phyloP scores from a whole-genome alignment of 768 basidiomycete genomes.

The Amanita brunnescens region DNA sequence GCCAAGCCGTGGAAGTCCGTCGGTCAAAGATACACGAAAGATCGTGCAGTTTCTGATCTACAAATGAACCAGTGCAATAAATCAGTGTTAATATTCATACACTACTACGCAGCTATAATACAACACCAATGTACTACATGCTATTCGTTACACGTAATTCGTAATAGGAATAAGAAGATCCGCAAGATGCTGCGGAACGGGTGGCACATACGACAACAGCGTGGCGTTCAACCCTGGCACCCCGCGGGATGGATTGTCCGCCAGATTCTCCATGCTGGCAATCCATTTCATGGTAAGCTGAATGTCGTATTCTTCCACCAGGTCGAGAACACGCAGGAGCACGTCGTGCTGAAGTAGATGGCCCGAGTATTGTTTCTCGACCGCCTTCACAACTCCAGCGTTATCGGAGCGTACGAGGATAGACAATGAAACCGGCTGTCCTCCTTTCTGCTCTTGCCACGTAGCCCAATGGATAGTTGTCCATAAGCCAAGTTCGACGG shows the following conservation, averaged over 20 bases:
- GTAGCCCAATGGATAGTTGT: conserved; percentile 14
- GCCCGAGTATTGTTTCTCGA: not conserved
- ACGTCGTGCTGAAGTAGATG: not conserved
- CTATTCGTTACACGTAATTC: not conserved
- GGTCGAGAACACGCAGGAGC: conserved; percentile 2
- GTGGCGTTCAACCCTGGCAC: not conserved
- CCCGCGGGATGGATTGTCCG: conserved; percentile 5
- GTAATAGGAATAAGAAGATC: not conserved
- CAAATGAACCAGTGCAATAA: too few species aligned
- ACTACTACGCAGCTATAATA: too few species aligned
- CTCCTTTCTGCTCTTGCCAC: not conserved
- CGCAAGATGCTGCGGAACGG: not conserved
- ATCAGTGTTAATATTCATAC: too few species aligned
- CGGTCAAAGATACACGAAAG: too few species aligned
- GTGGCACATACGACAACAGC: not conserved
- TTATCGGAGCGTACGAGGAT: conserved; percentile 2
- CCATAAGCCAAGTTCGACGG: conserved; percentile 26
- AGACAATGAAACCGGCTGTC: not conserved
- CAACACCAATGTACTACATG: not conserved
- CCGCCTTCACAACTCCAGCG: conserved; percentile 1
- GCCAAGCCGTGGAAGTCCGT: too few species aligned
- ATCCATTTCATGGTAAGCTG: conserved; percentile 6
- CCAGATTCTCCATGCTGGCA: conserved; percentile 4
- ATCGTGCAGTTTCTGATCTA: too few species aligned
- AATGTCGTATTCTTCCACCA: conserved; percentile 3